These are phyloP conservation scores for Draba incana DNA, from an alignment of 345 rosid species.

Conservation along the genomic window DNA sequence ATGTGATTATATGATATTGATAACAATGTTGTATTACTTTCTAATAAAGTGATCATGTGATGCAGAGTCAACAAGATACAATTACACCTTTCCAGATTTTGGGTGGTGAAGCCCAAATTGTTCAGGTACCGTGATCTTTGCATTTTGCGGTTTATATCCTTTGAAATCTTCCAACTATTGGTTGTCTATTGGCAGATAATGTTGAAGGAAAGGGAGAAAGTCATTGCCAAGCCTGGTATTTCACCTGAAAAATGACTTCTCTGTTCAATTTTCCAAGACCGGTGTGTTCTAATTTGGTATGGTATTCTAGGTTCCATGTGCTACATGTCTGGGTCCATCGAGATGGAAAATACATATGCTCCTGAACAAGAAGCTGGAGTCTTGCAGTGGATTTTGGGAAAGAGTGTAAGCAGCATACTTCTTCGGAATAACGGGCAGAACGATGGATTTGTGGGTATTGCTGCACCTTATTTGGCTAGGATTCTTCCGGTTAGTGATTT, in stretches of 20 bases:
- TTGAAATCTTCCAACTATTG: neutral
- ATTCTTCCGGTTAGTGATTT: slow-evolving; percentile 84
- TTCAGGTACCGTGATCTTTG: slow-evolving; percentile 60
- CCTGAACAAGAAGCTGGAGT: slow-evolving; percentile 93
- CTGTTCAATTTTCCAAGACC: neutral
- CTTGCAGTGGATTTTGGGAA: slow-evolving; percentile 99
- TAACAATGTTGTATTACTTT: neutral
- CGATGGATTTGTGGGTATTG: slow-evolving; percentile 93
- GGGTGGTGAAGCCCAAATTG: slow-evolving; percentile 98
- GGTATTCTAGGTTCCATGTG: slow-evolving; percentile 77
- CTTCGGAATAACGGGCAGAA: slow-evolving; percentile 64
- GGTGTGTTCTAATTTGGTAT: neutral
- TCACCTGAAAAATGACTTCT: neutral
- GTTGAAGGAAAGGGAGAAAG: slow-evolving; percentile 86
- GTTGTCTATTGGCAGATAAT: slow-evolving; percentile 64
- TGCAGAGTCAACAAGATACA: slow-evolving; percentile 89
- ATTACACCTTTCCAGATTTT: slow-evolving; percentile 88
- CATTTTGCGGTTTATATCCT: neutral
- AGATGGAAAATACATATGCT: slow-evolving; percentile 82
- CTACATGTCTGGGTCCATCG: slow-evolving; percentile 92
- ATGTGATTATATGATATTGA: neutral
- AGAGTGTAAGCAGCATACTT: slow-evolving; percentile 67
- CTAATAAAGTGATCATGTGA: slow-evolving; percentile 19
- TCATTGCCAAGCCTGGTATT: slow-evolving; percentile 86
- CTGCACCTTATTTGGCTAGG: slow-evolving; percentile 95